Base-by-base conservation (phyloP, 2,329 filamentous ascomycete species). In the Fusarium solani-melongenae region DNA sequence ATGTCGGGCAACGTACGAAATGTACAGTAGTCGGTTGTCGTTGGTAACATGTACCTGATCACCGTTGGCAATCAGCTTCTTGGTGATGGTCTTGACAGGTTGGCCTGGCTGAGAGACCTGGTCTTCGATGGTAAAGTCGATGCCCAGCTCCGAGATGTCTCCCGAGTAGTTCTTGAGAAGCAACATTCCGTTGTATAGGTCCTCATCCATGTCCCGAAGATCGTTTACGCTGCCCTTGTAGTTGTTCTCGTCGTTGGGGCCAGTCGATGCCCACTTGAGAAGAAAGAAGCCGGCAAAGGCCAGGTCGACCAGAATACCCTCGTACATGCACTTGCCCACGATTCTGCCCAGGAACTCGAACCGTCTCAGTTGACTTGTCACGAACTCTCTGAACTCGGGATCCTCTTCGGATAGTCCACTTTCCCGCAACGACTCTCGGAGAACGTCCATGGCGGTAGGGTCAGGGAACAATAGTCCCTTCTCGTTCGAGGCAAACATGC, bases 181-280 rank as follows among this genome's bases (percentile, higher is more conserved):
- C 66, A 92, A 82, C 74, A 99, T 89, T 33, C 96, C 96, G 80
- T 95, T 93, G 81, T 99, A 98, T 1, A 99, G 87, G 38, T 91
- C 92, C 79, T 96, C 93, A 78, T 99, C 96, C 68, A 98, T 90
- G 79, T 98, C 96, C 71, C 94, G 91, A 31, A 99, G 86, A 78
- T 99, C 96, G 80, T 99, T 98, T 78, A 99, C 89, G 74, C 94
- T 98, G n/a, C 95, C 93, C 60, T 95, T 93, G 83, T 97, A 98
- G 11, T 90, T 92, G 74, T 89, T 91, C 20, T 92, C 87, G 36
- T 91, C 91, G 36, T 84, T 85, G 17, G 81, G 78, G 2, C 92
- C 92, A 12, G 92, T 92, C 62, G 96, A 88, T 3, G 95, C 91
- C 96, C 96, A 99, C 81, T 98, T 98, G 68, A 98, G 89, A 8